Base-by-base conservation (phyloP, 306 rosid species). In the Pterocarpus santalinus region DNA sequence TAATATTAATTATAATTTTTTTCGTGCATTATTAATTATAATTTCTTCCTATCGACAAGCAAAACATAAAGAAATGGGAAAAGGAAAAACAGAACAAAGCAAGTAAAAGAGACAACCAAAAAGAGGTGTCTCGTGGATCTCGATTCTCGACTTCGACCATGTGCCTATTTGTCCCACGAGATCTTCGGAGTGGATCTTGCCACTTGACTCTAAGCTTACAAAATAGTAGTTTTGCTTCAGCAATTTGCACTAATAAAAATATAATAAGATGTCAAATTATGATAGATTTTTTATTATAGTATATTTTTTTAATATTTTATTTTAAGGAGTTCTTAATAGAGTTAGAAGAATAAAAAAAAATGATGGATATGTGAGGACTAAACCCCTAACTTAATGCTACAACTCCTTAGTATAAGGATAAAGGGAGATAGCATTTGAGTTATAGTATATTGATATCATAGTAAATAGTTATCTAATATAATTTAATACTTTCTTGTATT, bases 91-190 rank as follows among this genome's bases (percentile, higher is more conserved):
- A 5, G 14, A 39, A 10, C 4, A 14, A 57, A 44, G 43, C 7
- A 75, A 62, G 71, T 8, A 47, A 11, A 11, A 46, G 47, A 65
- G 35, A 78, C 16, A 57, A 39, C 33, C 72, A 62, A 10, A 13
- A 49, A 56, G 62, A 62, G 55, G 47, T 9, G 22, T 52, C 28
- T 72, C 22, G 73, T 52, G 73, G 78, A 72, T 72, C 73, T 72
- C 38, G 56, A 60, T 3, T 72, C 28, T 49, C 16, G 49, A 22
- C 53, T 57, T 43, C 14, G 34, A 61, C 28, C 73, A 88, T 74
- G 75, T 83, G 84, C 46, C 12, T 11, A 30, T 33, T 34, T 81
- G 89, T 53, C 90, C 89, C 84, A 75, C 90, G 33, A 88, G 78
- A 90, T 88, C 87, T 90, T 79, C 55, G 8, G 41, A 46, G 32